A percentile compares a stretch with the other conserved stretches of the same genome.
phyloP scores from a whole-genome alignment of 768 basidiomycete species.

The Amyloporia xantha region DNA sequence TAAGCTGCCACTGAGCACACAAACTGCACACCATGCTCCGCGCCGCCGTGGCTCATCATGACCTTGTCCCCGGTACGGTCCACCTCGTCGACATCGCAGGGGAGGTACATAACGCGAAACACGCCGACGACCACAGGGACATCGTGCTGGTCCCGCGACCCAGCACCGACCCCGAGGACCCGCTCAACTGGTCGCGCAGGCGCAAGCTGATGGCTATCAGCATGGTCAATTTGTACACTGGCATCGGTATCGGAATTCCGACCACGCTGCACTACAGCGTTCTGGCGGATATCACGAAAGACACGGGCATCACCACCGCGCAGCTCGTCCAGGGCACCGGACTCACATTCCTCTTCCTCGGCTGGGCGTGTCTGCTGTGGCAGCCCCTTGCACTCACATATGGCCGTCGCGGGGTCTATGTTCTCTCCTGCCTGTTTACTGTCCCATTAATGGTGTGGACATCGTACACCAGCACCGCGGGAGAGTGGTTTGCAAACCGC shows the following conservation, averaged over 20 bases:
- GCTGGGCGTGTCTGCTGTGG: background rate
- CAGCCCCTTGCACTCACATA: background rate
- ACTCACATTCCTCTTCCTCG: background rate
- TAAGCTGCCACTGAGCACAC: no score
- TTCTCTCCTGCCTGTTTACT: background rate
- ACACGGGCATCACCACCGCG: background rate
- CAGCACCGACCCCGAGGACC: slow-evolving; percentile 20
- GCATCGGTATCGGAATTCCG: background rate
- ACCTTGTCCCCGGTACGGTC: slow-evolving; percentile 17
- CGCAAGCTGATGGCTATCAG: background rate
- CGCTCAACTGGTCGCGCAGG: slow-evolving; percentile 16
- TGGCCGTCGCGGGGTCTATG: background rate
- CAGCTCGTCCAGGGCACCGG: background rate
- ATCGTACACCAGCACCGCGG: background rate
- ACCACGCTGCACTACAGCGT: slow-evolving; percentile 11
- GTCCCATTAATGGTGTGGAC: background rate
- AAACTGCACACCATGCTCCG: no score
- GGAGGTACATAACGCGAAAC: slow-evolving; percentile 10
- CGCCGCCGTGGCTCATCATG: background rate
- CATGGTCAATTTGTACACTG: background rate
- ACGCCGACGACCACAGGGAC: slow-evolving; percentile 7
- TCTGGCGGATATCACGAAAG: background rate
- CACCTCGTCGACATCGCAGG: slow-evolving; percentile 21
- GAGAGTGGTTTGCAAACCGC: background rate
- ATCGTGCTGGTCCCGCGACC: slow-evolving; percentile 22